Evolutionary conservation across 768 basidiomycete genomes (phyloP).

Genomic region (Psilocybe azurescens): DNA sequence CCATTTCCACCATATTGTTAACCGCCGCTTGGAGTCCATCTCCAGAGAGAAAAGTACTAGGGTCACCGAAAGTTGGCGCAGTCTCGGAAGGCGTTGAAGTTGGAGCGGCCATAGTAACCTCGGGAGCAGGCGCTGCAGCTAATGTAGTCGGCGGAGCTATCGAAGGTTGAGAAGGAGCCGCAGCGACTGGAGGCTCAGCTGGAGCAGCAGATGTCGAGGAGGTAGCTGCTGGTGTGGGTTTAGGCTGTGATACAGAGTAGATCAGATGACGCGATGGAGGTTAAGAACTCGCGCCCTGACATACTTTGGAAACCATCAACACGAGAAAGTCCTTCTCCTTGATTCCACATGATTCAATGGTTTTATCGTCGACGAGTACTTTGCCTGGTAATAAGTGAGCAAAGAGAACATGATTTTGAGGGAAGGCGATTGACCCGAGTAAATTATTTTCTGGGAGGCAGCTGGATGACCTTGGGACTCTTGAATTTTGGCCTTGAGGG

Average conservation of each 20-base stretch:
- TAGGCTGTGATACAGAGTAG: constrained; percentile 47
- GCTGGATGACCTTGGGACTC: constrained; percentile 75
- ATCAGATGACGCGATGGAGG: constrained; percentile 2
- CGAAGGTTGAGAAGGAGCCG: background rate
- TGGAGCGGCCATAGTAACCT: constrained; percentile 29
- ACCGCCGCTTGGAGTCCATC: constrained; percentile 77
- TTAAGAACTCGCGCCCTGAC: constrained; percentile 14
- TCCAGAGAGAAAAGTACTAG: constrained; percentile 76
- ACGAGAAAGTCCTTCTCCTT: constrained; percentile 99
- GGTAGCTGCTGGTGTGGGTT: constrained; percentile 45
- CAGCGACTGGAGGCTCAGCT: constrained; percentile 17
- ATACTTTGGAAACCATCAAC: constrained; percentile 97
- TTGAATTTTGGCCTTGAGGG: constrained; percentile 85
- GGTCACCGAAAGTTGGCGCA: constrained; percentile 47
- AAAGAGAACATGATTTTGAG: constrained; percentile 1
- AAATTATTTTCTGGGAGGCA: constrained; percentile 90
- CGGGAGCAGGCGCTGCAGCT: constrained; percentile 29
- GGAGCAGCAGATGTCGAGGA: constrained; percentile 35
- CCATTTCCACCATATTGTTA: constrained; percentile 91
- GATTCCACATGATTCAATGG: constrained; percentile 85
- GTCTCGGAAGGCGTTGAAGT: constrained; percentile 38
- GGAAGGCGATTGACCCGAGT: constrained; percentile 63
- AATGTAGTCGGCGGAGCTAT: constrained; percentile 31
- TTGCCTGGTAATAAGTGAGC: constrained; percentile 63
- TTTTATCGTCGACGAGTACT: constrained; percentile 88